Conservation (phyloP, 768 basidiomycete genomes). For the Russula dissimulans region DNA sequence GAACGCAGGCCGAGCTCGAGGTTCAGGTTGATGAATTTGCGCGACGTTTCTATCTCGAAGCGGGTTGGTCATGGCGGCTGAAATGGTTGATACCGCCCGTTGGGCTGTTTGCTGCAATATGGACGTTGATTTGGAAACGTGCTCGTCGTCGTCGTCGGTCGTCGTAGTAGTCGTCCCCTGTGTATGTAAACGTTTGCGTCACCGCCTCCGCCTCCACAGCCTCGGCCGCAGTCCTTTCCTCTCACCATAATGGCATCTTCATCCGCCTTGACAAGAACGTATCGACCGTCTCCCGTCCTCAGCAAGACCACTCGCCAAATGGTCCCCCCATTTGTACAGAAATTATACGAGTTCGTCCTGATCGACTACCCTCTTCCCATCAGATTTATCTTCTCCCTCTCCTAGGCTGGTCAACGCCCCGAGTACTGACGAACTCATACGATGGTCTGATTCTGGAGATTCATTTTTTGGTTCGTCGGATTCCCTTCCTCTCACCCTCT, state of each 20-base stretch:
- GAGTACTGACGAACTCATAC: slow-evolving; percentile 71
- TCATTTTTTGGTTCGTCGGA: slow-evolving; percentile 74
- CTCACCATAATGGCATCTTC: background rate
- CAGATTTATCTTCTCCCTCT: slow-evolving; percentile 1
- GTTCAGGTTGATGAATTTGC: slow-evolving; percentile 41
- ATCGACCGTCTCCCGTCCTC: slow-evolving; percentile 32
- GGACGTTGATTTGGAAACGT: slow-evolving; percentile 31
- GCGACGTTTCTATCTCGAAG: slow-evolving; percentile 32
- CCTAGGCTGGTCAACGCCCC: slow-evolving; percentile 87
- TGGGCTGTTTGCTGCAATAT: slow-evolving; percentile 40
- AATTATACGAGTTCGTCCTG: slow-evolving; percentile 73
- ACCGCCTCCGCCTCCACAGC: background rate
- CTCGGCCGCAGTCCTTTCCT: background rate
- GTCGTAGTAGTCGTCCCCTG: too few species aligned
- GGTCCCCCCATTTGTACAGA: slow-evolving; percentile 84
- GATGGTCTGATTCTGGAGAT: slow-evolving; percentile 87
- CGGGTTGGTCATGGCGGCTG: slow-evolving; percentile 52
- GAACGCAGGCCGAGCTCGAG: slow-evolving; percentile 57
- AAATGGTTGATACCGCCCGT: slow-evolving; percentile 53
- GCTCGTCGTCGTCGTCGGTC: background rate
- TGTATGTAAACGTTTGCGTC: background rate
- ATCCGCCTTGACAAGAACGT: slow-evolving; percentile 42
- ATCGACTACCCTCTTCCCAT: slow-evolving; percentile 15
- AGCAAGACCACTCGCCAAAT: slow-evolving; percentile 40
- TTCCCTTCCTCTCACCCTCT: background rate